Evolutionary conservation across 1,139 yeast genomes (phyloP).

Genomic region (Pichia cactophila): DNA sequence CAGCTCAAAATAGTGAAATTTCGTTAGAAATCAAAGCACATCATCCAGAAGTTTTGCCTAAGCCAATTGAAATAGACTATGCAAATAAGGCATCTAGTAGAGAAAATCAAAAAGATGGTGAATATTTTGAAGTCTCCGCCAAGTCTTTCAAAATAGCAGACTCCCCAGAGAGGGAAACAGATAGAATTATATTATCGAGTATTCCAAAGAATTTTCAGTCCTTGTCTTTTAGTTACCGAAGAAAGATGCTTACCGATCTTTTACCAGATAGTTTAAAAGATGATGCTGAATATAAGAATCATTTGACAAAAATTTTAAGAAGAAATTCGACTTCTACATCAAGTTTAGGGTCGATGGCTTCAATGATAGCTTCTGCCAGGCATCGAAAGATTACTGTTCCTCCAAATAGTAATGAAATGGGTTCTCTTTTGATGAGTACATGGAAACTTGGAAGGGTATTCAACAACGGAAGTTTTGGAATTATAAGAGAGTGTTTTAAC

Average conservation of each 20-base stretch:
- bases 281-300: conserved; percentile 26
- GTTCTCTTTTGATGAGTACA: conserved; percentile 46
- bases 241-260: conserved; percentile 46
- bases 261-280: conserved; percentile 36
- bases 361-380: conserved; percentile 1
- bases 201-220: conserved; percentile 53
- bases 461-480: conserved; percentile 91
- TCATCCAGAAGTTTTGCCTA: conserved; percentile 20
- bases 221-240: conserved; percentile 64
- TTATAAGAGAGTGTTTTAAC: conserved; percentile 54
- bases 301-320: conserved; percentile 25
- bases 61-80: conserved; percentile 28
- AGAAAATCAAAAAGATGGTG: not conserved
- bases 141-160: conserved; percentile 20
- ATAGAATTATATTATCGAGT: conserved; percentile 19
- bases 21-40: not conserved
- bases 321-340: conserved; percentile 17
- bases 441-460: conserved; percentile 67
- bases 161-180: conserved; percentile 26
- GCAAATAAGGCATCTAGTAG: not conserved
- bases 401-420: conserved; percentile 45
- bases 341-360: conserved; percentile 4
- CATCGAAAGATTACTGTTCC: conserved; percentile 9
- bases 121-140: conserved; percentile 11
- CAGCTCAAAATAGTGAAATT: not conserved